phyloP scores from a whole-genome alignment of 2,329 filamentous ascomycete genomes.

The Pyrenochaeta sp. region DNA sequence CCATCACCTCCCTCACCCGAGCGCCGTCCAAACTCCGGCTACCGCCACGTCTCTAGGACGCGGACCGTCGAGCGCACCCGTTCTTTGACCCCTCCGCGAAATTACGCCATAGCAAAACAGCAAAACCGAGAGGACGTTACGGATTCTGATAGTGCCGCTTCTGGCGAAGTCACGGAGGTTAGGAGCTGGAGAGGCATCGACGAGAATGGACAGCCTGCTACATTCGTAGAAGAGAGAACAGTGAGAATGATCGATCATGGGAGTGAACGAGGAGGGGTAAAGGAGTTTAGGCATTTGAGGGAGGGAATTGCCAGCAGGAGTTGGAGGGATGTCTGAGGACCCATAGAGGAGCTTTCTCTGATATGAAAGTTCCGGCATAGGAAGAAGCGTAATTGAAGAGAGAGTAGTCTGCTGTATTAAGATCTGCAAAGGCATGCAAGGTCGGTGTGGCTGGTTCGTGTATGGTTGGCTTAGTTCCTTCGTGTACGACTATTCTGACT shows the following conservation, averaged over 20 bases:
- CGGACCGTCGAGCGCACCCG: conserved; percentile 10
- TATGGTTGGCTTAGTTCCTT: neutral
- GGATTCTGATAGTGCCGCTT: conserved; percentile 34
- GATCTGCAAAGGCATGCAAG: neutral
- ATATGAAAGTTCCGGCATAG: neutral
- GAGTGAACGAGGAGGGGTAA: conserved; percentile 9
- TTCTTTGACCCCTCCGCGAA: conserved; percentile 15
- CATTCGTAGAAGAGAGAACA: conserved; percentile 35
- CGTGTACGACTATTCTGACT: neutral
- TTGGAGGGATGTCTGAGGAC: conserved; percentile 20
- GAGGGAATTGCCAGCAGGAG: conserved; percentile 4
- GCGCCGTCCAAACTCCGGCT: conserved; percentile 11
- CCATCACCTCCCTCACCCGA: conserved; percentile 14
- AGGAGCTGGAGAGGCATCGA: conserved; percentile 40
- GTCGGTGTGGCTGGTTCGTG: neutral
- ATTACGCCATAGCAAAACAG: conserved; percentile 10
- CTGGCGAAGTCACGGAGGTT: conserved; percentile 24
- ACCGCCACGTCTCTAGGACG: conserved; percentile 23
- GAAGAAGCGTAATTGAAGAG: neutral
- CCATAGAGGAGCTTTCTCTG: neutral
- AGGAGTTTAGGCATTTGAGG: conserved; percentile 5
- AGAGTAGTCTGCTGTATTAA: too few species aligned
- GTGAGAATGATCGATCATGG: conserved; percentile 20
- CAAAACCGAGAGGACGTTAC: conserved; percentile 34
- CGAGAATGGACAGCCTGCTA: conserved; percentile 38